These are phyloP conservation scores for Coemansia sp. DNA, from an alignment of 192 early-diverging fungal genomes.

Conservation along the genomic window DNA sequence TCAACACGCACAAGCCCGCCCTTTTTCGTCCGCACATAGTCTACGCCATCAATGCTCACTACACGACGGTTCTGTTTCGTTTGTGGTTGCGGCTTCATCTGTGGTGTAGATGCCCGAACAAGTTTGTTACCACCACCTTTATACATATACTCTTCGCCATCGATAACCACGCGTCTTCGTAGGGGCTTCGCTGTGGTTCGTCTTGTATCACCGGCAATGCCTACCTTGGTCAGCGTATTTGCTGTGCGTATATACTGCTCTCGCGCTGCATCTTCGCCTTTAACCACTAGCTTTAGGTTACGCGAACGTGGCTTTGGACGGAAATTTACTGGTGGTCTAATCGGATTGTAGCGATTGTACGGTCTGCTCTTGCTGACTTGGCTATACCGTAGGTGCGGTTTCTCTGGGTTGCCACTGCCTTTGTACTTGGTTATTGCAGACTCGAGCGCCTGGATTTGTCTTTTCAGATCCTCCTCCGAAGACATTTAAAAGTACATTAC, in stretches of 20 bases:
- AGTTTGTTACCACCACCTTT: constrained; percentile 45
- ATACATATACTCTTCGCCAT: constrained; percentile 37
- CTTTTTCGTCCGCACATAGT: constrained; percentile 41
- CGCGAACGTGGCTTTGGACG: constrained; percentile 23
- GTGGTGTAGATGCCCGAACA: constrained; percentile 20
- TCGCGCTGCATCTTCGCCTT: not conserved
- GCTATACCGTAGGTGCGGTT: not conserved
- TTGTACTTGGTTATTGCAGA: constrained; percentile 25
- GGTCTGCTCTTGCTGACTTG: not conserved
- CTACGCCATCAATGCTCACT: constrained; percentile 39
- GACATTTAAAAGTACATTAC: constrained; percentile 13
- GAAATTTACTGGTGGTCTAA: constrained; percentile 11
- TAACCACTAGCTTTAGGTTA: constrained; percentile 49
- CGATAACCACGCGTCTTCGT: constrained; percentile 15
- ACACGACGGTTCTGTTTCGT: constrained; percentile 4
- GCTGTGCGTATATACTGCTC: constrained; percentile 25
- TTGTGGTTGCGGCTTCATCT: not conserved
- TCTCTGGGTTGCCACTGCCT: not conserved
- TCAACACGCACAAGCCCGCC: constrained; percentile 38
- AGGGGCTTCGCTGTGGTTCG: not conserved
- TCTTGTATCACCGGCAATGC: constrained; percentile 8
- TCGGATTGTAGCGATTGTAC: constrained; percentile 25
- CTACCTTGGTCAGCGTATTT: constrained; percentile 50
- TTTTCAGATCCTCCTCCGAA: constrained; percentile 29
- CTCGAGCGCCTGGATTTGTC: constrained; percentile 37